Percentiles rank a stretch among this genome's conserved stretches.
These are phyloP conservation scores for Vitellaria paradoxa DNA, from an alignment of 179 eudicot species.

Conservation along the genomic window DNA sequence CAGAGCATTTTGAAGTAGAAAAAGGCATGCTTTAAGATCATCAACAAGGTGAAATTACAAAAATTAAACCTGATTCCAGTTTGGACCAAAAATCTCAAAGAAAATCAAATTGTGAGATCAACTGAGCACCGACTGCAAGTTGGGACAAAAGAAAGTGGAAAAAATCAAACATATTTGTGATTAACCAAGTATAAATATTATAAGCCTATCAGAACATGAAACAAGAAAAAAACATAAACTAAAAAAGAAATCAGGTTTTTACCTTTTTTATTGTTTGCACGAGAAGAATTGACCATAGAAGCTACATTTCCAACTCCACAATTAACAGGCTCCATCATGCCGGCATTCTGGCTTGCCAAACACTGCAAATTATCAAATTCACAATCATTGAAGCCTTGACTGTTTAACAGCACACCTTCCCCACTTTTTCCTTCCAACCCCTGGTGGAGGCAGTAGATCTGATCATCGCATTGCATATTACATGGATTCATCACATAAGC, in stretches of 20 bases:
- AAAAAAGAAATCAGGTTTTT: neutral
- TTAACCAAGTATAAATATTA: neutral
- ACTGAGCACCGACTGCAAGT: neutral
- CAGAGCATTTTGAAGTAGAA: neutral
- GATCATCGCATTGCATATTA: slow-evolving; percentile 67
- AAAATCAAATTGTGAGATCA: neutral
- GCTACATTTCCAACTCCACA: slow-evolving; percentile 45
- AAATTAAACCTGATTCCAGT: neutral
- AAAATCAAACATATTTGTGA: neutral
- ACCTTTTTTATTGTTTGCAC: slow-evolving; percentile 70
- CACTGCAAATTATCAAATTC: slow-evolving; percentile 72
- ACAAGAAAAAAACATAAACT: neutral
- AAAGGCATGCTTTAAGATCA: neutral
- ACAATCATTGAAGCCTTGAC: slow-evolving; percentile 54
- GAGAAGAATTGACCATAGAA: slow-evolving; percentile 39
- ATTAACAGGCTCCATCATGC: slow-evolving; percentile 38
- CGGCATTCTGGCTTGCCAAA: slow-evolving; percentile 52
- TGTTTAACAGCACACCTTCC: slow-evolving; percentile 39
- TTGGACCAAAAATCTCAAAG: neutral
- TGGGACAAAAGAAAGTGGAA: no score
- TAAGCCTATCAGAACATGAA: neutral
- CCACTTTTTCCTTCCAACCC: slow-evolving; percentile 44
- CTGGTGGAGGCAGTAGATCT: slow-evolving; percentile 66
- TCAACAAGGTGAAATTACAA: neutral
- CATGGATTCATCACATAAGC: slow-evolving; percentile 63